Conservation (phyloP, 2,329 filamentous ascomycete species). For the Intubia oerlemansii region DNA sequence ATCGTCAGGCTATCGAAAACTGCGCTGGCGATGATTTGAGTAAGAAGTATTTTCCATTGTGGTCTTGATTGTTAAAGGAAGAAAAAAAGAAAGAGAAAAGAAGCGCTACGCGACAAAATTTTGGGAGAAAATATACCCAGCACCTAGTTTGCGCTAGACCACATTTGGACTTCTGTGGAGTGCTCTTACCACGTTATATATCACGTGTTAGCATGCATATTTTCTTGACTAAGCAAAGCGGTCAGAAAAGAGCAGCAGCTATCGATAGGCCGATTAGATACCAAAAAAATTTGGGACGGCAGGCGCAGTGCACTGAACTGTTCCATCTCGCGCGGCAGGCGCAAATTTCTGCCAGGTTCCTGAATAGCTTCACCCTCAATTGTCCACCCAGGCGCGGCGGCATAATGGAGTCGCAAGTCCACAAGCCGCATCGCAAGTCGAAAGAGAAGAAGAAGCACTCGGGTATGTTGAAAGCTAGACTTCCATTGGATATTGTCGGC, state of each 20-base stretch:
- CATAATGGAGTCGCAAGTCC: constrained; percentile 63
- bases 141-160: no score
- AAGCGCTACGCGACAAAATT: no score
- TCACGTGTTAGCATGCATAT: no score
- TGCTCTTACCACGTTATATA: no score
- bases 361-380: constrained; percentile 2
- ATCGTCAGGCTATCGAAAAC: constrained; percentile 23
- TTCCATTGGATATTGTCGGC: no score
- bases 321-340: no score
- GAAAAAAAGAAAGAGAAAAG: constrained; percentile 7
- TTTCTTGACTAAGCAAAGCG: no score
- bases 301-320: neutral
- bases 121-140: no score
- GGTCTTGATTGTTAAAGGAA: constrained; percentile 11
- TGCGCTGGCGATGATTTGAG: constrained; percentile 17
- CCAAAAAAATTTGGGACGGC: constrained; percentile 3
- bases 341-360: constrained; percentile 5
- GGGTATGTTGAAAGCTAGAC: constrained; percentile 27
- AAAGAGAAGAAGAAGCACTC: constrained; percentile 67
- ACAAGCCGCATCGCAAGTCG: constrained; percentile 65
- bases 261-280: constrained; percentile 8
- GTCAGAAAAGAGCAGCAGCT: no score
- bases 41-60: constrained; percentile 9
- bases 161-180: no score
- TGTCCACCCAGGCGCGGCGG: constrained; percentile 5